These are phyloP conservation scores for Senna siamea DNA, from an alignment of 306 rosid genomes.

Conservation along the genomic window DNA sequence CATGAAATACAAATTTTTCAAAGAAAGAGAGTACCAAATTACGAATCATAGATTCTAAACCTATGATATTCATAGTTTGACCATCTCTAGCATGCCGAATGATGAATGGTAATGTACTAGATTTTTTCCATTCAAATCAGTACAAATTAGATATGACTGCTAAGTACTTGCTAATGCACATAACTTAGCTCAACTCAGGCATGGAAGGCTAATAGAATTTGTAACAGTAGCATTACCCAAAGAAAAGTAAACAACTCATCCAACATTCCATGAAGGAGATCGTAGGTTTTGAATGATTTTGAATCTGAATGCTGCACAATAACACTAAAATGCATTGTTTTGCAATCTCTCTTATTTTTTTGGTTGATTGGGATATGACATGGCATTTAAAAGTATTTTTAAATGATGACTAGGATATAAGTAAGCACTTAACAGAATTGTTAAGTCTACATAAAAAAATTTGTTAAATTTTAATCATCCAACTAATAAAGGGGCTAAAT, in stretches of 20 bases:
- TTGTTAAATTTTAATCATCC: no score
- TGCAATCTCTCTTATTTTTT: no score
- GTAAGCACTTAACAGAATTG: no score
- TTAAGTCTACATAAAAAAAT: no score
- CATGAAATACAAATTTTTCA: not conserved
- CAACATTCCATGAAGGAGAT: constrained; percentile 8
- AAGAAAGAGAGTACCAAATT: not conserved
- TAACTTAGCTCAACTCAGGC: not conserved
- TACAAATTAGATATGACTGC: not conserved
- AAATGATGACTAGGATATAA: no score
- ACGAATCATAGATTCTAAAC: not conserved
- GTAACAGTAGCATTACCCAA: not conserved
- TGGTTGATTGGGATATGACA: no score
- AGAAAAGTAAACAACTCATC: not conserved
- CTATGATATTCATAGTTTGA: not conserved
- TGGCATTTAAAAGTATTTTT: no score
- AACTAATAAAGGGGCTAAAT: no score
- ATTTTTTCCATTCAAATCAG: not conserved
- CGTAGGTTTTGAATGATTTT: not conserved
- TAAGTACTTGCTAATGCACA: not conserved
- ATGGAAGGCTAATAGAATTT: not conserved
- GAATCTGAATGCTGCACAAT: not conserved
- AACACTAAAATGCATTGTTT: not conserved
- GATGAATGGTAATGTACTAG: not conserved
- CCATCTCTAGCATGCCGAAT: not conserved